Conservation (phyloP, 2,329 filamentous ascomycete species). For the Cladosporium oxysporum region DNA sequence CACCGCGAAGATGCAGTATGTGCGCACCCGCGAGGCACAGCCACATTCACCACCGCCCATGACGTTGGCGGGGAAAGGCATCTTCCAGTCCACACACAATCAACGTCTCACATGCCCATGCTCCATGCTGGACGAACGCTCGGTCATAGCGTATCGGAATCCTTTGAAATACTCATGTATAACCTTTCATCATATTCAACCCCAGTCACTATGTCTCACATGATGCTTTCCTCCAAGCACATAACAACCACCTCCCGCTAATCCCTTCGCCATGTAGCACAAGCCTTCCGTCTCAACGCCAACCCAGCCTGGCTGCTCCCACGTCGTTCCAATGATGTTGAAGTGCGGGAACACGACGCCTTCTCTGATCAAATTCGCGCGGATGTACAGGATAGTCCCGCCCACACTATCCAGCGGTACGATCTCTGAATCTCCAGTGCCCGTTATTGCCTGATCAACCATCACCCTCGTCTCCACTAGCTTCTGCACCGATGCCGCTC, state of each 20-base stretch:
- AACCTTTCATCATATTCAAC: background rate
- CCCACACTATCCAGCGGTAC: conserved; percentile 41
- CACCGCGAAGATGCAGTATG: background rate
- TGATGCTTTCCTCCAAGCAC: conserved; percentile 24
- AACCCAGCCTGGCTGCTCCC: conserved; percentile 39
- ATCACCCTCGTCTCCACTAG: conserved; percentile 21
- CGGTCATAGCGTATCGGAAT: background rate
- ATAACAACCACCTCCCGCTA: conserved; percentile 26
- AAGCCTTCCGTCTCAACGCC: conserved; percentile 43
- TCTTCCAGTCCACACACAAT: background rate
- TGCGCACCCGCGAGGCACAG: background rate
- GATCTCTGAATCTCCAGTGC: conserved; percentile 35
- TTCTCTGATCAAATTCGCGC: conserved; percentile 36
- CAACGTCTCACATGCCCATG: background rate
- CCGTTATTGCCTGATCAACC: conserved; percentile 27
- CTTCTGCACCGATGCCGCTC: conserved; percentile 11
- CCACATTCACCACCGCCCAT: conserved; percentile 6
- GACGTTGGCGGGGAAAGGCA: conserved; percentile 6
- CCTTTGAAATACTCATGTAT: background rate
- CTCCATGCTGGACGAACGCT: background rate
- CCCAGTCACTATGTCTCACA: conserved; percentile 27
- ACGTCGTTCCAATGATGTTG: conserved; percentile 40
- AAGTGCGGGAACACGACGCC: conserved; percentile 40
- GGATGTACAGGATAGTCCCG: conserved; percentile 41
- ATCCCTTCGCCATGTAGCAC: conserved; percentile 33